Base-by-base conservation (phyloP, 2,329 filamentous ascomycete genomes). In the Stenocarpella maydis region DNA sequence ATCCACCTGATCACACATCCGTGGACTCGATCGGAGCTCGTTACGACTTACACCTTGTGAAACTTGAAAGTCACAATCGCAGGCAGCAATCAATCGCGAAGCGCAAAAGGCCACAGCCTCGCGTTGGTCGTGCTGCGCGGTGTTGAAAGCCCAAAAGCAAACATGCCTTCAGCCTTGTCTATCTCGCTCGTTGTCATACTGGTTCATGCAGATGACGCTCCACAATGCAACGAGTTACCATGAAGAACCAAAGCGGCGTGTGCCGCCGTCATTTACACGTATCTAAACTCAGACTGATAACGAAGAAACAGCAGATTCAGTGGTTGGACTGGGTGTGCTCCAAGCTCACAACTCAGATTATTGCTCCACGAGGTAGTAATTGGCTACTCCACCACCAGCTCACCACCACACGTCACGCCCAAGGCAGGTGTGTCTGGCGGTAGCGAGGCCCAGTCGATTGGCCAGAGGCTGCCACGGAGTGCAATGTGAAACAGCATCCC, bases 401-500 rank as follows among this genome's bases (percentile, higher is more conserved):
- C 58, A 19, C 26, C 28, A 34, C 15, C 6, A 8, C 21, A 63
- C 15, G 58, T 63, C 43, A 49, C 28, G 49, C 41, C n/a, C 58
- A 49, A 63, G 58, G 49, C 58, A 63, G 15, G 50, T 10, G 50
- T 10, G 52, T 50, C 43, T 66, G 64, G 45, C 52, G 52, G 24
- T 58, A 58, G 49, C 41, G 41, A 67, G 41, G 41, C 24, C 52
- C 10, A 31, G 41, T 58, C 65, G 52, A 67, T 67, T 67, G 65
- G 65, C 52, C 65, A 49, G 9, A 37, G 41, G 43, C 49, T n/a
- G 65, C 41, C 65, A 58, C 43, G 52, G 65, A 67, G 65, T 21
- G 45, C 14, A 49, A 67, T 15, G 45, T 67, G 65, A 67, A 67
- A 67, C 65, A 67, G 39, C 31, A 67, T 28, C 64, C 65, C 52